These are phyloP conservation scores for Leccinum sublutescens DNA, from an alignment of 768 basidiomycete genomes.

Conservation along the genomic window DNA sequence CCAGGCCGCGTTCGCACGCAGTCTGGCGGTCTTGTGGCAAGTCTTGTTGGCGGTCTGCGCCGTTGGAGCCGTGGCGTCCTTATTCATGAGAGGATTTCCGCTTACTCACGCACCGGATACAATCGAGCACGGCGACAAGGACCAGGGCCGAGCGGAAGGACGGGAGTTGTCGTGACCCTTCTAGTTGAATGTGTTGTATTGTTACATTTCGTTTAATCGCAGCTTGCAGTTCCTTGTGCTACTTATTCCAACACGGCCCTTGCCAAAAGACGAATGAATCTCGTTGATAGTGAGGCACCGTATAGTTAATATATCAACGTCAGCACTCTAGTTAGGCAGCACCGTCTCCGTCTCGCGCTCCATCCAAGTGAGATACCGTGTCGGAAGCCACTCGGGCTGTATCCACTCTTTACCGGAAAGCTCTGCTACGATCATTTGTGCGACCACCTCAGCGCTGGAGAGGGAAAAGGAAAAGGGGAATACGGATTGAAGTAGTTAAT, in stretches of 20 bases:
- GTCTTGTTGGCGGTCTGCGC: constrained; percentile 39
- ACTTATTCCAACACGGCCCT: background rate
- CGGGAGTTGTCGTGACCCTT: too few species aligned
- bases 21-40: constrained; percentile 42
- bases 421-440: constrained; percentile 55
- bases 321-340: background rate
- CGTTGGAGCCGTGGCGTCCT: constrained; percentile 12
- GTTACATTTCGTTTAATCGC: background rate
- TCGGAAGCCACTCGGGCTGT: constrained; percentile 62
- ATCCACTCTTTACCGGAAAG: constrained; percentile 45
- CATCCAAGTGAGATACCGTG: constrained; percentile 45
- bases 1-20: constrained; percentile 40
- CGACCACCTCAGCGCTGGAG: constrained; percentile 58
- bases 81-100: constrained; percentile 18
- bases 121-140: background rate
- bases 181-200: background rate
- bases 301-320: background rate
- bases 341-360: background rate
- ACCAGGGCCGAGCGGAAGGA: background rate
- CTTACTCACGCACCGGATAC: background rate
- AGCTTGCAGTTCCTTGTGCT: background rate
- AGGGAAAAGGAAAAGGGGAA: background rate
- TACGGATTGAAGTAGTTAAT: background rate
- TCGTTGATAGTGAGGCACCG: background rate
- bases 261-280: background rate